Percentiles rank a stretch among this genome's conserved stretches.
Evolutionary conservation across 1,139 yeast genomes (phyloP).

Genomic region (Candida sanyaensis): DNA sequence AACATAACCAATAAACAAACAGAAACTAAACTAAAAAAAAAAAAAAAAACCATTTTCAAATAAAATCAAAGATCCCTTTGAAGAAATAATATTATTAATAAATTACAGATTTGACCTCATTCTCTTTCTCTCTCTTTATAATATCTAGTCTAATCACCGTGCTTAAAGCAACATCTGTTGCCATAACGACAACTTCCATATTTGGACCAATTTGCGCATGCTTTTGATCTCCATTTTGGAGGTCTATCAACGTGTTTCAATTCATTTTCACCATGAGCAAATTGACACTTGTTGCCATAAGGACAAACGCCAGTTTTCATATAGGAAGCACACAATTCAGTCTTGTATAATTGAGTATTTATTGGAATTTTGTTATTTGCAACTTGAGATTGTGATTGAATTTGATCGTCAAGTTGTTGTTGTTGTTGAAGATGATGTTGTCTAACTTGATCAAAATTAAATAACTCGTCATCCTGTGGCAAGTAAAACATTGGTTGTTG

Average conservation of each 20-base stretch:
- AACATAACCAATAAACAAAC: neutral
- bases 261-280: conserved; percentile 87
- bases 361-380: conserved; percentile 22
- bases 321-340: conserved; percentile 84
- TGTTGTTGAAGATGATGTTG: conserved; percentile 13
- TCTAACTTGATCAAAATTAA: conserved; percentile 23
- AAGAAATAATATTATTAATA: neutral
- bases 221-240: conserved; percentile 87
- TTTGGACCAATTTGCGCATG: conserved; percentile 86
- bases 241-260: conserved; percentile 73
- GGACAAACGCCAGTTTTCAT: conserved; percentile 77
- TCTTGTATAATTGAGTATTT: conserved; percentile 79
- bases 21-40: neutral
- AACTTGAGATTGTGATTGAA: neutral
- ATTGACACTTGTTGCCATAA: conserved; percentile 89
- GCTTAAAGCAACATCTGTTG: conserved; percentile 89
- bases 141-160: conserved; percentile 41
- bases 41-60: neutral
- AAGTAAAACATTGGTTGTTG: conserved; percentile 6
- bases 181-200: conserved; percentile 87
- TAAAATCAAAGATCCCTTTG: neutral
- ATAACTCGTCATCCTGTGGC: conserved; percentile 22
- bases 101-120: neutral
- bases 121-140: neutral
- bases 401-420: neutral